These are phyloP conservation scores for Bonia amplexicaulis DNA, from an alignment of 176 grass and related monocot species.

Conservation along the genomic window DNA sequence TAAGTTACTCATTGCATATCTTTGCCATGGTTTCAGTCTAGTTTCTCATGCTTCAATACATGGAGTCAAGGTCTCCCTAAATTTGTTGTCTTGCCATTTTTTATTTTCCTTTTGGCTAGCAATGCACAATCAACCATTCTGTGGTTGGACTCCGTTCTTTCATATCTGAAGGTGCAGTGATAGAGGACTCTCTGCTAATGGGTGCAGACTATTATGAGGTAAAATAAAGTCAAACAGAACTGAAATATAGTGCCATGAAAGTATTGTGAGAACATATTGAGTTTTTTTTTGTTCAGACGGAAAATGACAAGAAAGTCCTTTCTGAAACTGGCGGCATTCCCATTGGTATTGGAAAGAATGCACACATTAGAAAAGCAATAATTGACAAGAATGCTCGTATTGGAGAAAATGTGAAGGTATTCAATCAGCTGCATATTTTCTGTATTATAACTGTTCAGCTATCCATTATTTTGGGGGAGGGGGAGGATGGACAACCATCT, in stretches of 20 bases:
- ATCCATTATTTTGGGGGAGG: neutral
- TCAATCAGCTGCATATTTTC: neutral
- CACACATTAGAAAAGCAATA: conserved; percentile 86
- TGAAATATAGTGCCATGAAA: neutral
- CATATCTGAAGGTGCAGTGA: conserved; percentile 86
- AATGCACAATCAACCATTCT: conserved; percentile 88
- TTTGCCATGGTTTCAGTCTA: neutral
- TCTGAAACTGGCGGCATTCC: conserved; percentile 66
- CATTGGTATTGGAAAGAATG: conserved; percentile 90
- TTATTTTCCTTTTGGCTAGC: conserved; percentile 34
- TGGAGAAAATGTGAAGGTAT: conserved; percentile 90
- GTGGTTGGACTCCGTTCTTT: conserved; percentile 92
- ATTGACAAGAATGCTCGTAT: conserved; percentile 99
- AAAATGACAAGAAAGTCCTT: conserved; percentile 65
- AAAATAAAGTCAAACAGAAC: conserved; percentile 11
- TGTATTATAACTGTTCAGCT: neutral
- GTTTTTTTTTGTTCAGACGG: conserved; percentile 66
- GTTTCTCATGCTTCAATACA: neutral
- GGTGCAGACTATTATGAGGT: conserved; percentile 99
- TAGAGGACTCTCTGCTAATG: conserved; percentile 92
- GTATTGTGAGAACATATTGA: neutral
- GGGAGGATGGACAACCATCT: neutral
- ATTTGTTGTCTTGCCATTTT: neutral
- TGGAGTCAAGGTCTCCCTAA: neutral
- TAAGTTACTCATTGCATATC: neutral